A percentile compares a stretch with the other conserved stretches of the same genome.
phyloP scores from a whole-genome alignment of 2,329 filamentous ascomycete genomes.

The Emergomyces pasteurianus region DNA sequence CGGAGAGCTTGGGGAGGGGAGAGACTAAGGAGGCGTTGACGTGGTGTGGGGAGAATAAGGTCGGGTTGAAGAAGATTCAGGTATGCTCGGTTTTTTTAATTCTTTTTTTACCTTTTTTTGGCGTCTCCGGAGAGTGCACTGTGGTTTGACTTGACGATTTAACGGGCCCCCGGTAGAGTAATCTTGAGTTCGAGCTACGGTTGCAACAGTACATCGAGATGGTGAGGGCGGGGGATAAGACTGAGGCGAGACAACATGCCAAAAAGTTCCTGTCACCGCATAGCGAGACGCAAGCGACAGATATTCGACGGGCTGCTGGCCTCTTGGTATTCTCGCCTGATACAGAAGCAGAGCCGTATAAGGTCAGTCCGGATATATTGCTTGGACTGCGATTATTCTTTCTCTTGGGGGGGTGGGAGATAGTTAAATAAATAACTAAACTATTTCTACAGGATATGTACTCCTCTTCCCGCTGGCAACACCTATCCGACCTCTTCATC shows the following conservation, averaged over 20 bases:
- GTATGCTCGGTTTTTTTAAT: slow-evolving; percentile 33
- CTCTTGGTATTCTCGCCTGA: slow-evolving; percentile 63
- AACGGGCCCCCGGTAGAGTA: slow-evolving; percentile 41
- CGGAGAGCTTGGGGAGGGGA: slow-evolving; percentile 56
- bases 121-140: neutral
- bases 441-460: slow-evolving; percentile 51
- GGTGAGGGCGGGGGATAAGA: slow-evolving; percentile 52
- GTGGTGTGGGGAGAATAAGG: slow-evolving; percentile 92
- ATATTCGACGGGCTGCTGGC: slow-evolving; percentile 63
- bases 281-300: slow-evolving; percentile 52
- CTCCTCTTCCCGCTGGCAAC: slow-evolving; percentile 57
- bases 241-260: slow-evolving; percentile 69
- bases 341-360: slow-evolving; percentile 48
- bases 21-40: slow-evolving; percentile 67
- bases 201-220: slow-evolving; percentile 94
- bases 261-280: slow-evolving; percentile 68
- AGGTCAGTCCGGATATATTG: slow-evolving; percentile 26
- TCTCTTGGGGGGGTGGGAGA: too few species aligned
- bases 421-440: neutral
- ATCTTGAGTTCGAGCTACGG: slow-evolving; percentile 83
- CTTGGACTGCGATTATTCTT: neutral
- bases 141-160: neutral
- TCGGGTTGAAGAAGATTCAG: slow-evolving; percentile 76
- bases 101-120: neutral
- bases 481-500: slow-evolving; percentile 69